A percentile compares a stretch with the other conserved stretches of the same genome.
Evolutionary conservation across 345 rosid species (phyloP).

Genomic region (Orychophragmus violaceus): DNA sequence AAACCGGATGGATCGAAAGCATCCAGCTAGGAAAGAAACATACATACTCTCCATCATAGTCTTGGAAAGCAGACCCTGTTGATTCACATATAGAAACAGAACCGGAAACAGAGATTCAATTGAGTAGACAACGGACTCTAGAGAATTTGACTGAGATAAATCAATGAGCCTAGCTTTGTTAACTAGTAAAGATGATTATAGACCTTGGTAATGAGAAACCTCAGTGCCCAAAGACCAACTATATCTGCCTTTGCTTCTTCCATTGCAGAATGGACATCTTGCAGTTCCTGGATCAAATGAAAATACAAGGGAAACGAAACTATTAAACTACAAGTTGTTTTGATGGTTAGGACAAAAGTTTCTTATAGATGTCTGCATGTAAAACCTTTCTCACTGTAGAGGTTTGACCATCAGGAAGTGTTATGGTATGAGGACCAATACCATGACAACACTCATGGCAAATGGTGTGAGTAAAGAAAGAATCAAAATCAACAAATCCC

Average conservation of each 20-base stretch:
- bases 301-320: neutral
- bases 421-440: constrained; percentile 89
- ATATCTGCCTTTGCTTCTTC: constrained; percentile 98
- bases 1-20: constrained; percentile 88
- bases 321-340: neutral
- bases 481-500: constrained; percentile 81
- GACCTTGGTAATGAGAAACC: constrained; percentile 67
- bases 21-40: constrained; percentile 86
- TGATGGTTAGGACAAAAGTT: neutral
- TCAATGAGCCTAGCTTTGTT: neutral
- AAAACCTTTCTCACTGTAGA: constrained; percentile 89
- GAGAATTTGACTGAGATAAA: no score
- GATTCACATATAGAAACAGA: neutral
- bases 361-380: neutral
- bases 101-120: neutral
- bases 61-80: constrained; percentile 62
- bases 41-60: constrained; percentile 66
- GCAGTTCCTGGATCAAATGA: constrained; percentile 60
- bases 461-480: constrained; percentile 88
- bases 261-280: constrained; percentile 81
- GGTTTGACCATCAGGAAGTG: constrained; percentile 72
- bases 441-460: constrained; percentile 99
- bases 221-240: constrained; percentile 96
- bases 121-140: neutral
- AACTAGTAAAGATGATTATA: constrained; percentile 10